Evolutionary conservation across 345 rosid genomes (phyloP), one percentile per base, ranked within the genome.

Genomic region (Syzygium jambos): DNA sequence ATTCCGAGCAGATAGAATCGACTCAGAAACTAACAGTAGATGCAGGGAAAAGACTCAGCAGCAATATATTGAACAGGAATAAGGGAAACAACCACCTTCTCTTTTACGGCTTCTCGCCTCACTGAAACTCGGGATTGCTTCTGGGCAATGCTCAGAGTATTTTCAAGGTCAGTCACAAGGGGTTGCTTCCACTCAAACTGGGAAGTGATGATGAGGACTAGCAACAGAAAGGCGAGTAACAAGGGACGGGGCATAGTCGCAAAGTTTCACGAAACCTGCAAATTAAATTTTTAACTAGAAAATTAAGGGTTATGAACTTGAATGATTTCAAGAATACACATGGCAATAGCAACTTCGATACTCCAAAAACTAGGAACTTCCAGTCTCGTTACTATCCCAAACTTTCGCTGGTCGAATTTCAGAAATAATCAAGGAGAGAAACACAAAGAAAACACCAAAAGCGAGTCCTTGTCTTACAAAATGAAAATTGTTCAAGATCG

Each of bases 161-260:
- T 56, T 53, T 95, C 98, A 80, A 92, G 89, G 89, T 97, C 99
- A 38, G 77, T 90, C 87, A 96, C 92, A 65, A 96, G 95, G 54
- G 93, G 98, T 88, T 96, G 98, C 87, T 95, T 95, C 99, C 99
- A 97, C 88, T 97, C 99, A 85, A 97, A 97, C 84, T 95, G 98
- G 85, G 96, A 96, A 34, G 99, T 96, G 59, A 95, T 94, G 65
- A 97, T 93, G 61, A 96, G 95, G 90, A 95, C 88, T 21, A 97
- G 89, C 88, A 96, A 92, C 52, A 97, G 93, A 90, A 94, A 97
- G 27, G 94, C 96, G 0, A 97, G 95, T 56, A 97, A 43, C 91
- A 97, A 92, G 38, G 96, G 96, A 88, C 98, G 95, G 61, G 97
- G 93, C 97, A 97, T 97, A 30, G 84, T 92, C 55, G 89, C 84